These are phyloP conservation scores for Colletotrichum sp. DNA, from an alignment of 2,329 filamentous ascomycete genomes.

Conservation along the genomic window DNA sequence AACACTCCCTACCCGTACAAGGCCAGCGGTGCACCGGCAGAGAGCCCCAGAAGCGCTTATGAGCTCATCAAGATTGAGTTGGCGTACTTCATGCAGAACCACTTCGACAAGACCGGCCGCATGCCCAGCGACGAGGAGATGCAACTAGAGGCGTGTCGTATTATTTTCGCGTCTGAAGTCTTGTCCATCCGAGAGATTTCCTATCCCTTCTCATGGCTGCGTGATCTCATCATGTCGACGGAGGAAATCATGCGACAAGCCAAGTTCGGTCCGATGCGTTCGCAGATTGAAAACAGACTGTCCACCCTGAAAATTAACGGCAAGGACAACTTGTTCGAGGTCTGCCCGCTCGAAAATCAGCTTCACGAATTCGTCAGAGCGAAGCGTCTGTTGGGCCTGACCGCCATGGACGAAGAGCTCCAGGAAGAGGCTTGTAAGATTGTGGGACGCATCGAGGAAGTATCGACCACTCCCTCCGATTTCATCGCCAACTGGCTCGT, in stretches of 20 bases:
- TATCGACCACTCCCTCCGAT: constrained; percentile 53
- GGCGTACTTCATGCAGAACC: constrained; percentile 54
- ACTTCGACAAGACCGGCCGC: constrained; percentile 43
- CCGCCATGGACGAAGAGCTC: constrained; percentile 63
- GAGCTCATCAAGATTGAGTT: constrained; percentile 66
- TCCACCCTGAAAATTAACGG: constrained; percentile 60
- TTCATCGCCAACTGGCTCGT: constrained; percentile 61
- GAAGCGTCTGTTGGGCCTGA: constrained; percentile 59
- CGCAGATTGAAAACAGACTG: constrained; percentile 51
- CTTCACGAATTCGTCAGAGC: constrained; percentile 59
- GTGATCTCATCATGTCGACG: constrained; percentile 61
- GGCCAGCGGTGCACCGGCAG: constrained; percentile 47
- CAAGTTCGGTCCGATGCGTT: constrained; percentile 52
- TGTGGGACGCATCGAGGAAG: constrained; percentile 60
- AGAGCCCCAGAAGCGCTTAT: constrained; percentile 62
- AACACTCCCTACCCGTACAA: constrained; percentile 60
- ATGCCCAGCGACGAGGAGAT: constrained; percentile 57
- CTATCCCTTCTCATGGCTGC: constrained; percentile 56
- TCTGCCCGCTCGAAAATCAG: constrained; percentile 60
- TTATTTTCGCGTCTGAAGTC: constrained; percentile 61
- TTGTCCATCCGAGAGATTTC: constrained; percentile 43
- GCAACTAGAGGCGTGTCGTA: constrained; percentile 62
- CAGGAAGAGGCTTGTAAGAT: constrained; percentile 65
- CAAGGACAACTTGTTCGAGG: constrained; percentile 62
- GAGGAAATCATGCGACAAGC: constrained; percentile 47